Percentiles rank a stretch among this genome's conserved stretches.
Conservation (phyloP, 768 basidiomycete species). For the Boletellus emodensis region DNA sequence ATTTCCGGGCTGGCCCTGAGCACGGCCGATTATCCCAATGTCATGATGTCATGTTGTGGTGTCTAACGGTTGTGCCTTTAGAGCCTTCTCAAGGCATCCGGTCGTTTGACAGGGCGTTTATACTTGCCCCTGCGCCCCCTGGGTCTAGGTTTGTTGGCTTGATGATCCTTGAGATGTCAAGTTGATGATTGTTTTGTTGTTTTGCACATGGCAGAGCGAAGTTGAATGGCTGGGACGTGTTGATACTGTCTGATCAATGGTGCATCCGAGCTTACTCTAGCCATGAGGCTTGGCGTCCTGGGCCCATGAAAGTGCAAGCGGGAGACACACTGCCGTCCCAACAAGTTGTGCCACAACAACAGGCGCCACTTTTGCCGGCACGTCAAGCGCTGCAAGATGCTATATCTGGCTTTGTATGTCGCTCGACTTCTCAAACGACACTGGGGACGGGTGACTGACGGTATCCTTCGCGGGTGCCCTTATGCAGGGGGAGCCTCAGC, state of each 20-base stretch:
- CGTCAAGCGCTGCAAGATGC: slow-evolving; percentile 44
- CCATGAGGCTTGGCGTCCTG: slow-evolving; percentile 73
- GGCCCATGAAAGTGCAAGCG: slow-evolving; percentile 71
- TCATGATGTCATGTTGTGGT: slow-evolving; percentile 13
- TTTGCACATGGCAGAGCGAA: slow-evolving; percentile 53
- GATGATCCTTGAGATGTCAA: neutral
- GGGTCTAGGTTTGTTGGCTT: slow-evolving; percentile 69
- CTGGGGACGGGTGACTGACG: slow-evolving; percentile 4
- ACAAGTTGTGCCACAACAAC: slow-evolving; percentile 21
- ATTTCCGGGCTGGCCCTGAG: slow-evolving; percentile 6
- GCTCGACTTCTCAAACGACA: slow-evolving; percentile 8
- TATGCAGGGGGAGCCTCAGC: slow-evolving; percentile 64
- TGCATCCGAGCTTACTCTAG: slow-evolving; percentile 81
- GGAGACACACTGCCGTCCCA: slow-evolving; percentile 25
- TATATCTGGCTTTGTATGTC: slow-evolving; percentile 55
- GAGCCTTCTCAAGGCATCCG: slow-evolving; percentile 74
- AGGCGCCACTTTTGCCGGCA: slow-evolving; percentile 31
- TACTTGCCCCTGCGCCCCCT: slow-evolving; percentile 75
- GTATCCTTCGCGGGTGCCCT: slow-evolving; percentile 10
- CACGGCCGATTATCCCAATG: slow-evolving; percentile 1
- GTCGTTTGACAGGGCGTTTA: slow-evolving; percentile 91
- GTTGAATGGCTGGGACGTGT: slow-evolving; percentile 82
- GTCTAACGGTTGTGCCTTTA: slow-evolving; percentile 30
- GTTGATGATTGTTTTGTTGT: slow-evolving; percentile 10
- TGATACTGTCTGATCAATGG: slow-evolving; percentile 86